Conservation (phyloP, 2,329 filamentous ascomycete genomes). For the Zalaria sp. region DNA sequence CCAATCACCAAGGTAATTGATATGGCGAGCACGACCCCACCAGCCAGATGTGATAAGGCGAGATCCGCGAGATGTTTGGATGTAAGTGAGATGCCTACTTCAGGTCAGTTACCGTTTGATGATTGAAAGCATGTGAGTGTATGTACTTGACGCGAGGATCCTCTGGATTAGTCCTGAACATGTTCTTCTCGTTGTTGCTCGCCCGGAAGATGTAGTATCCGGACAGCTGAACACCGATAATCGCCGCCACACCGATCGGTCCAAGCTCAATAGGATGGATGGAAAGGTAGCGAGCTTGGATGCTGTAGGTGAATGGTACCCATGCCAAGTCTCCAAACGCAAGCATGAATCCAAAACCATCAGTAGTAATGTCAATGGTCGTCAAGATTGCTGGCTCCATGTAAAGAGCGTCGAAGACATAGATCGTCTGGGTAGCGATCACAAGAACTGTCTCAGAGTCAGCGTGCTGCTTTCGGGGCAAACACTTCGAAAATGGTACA, state of each 20-base stretch:
- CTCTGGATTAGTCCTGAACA: conserved; percentile 74
- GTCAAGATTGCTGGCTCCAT: conserved; percentile 84
- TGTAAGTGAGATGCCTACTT: conserved; percentile 60
- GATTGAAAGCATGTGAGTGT: neutral
- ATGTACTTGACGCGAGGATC: conserved; percentile 51
- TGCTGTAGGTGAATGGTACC: conserved; percentile 80
- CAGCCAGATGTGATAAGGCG: conserved; percentile 74
- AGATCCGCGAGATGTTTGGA: conserved; percentile 70
- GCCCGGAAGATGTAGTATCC: conserved; percentile 90
- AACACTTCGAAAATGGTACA: conserved; percentile 3
- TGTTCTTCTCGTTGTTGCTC: conserved; percentile 92
- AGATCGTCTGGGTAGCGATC: conserved; percentile 62
- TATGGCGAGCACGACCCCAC: conserved; percentile 86
- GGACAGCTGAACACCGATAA: conserved; percentile 51
- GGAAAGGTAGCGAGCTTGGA: conserved; percentile 74
- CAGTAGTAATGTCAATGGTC: conserved; percentile 85
- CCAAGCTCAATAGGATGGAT: conserved; percentile 72
- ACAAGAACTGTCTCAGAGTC: conserved; percentile 41
- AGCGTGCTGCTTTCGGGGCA: conserved; percentile 1
- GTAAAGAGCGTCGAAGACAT: conserved; percentile 71
- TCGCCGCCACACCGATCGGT: conserved; percentile 45
- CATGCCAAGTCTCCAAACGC: conserved; percentile 84
- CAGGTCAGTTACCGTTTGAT: neutral
- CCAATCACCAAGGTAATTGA: conserved; percentile 96
- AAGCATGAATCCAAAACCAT: conserved; percentile 93